Conservation (phyloP, 345 rosid species). For the Sonneratia alba region DNA sequence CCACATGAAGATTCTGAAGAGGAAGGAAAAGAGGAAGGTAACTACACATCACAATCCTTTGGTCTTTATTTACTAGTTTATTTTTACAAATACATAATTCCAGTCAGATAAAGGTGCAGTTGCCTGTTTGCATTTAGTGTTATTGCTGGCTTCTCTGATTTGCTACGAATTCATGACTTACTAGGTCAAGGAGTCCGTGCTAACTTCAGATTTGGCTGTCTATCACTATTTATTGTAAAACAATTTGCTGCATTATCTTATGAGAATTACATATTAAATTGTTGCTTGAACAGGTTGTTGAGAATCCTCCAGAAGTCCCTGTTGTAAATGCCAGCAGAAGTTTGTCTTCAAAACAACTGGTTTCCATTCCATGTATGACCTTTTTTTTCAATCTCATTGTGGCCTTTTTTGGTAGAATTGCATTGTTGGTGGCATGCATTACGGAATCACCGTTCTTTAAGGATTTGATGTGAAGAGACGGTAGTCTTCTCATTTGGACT, state of each 20-base stretch:
- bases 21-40: constrained; percentile 68
- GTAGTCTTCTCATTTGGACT: not conserved
- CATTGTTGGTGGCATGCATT: not conserved
- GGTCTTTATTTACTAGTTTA: too few species aligned
- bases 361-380: constrained; percentile 32
- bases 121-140: too few species aligned
- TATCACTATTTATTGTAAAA: not conserved
- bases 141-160: not conserved
- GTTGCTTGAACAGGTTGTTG: constrained; percentile 33
- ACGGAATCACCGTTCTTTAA: not conserved
- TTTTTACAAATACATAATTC: too few species aligned
- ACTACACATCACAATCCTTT: not conserved
- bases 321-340: constrained; percentile 24
- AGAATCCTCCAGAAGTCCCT: constrained; percentile 30
- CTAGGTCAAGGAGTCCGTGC: not conserved
- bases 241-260: not conserved
- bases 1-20: constrained; percentile 85
- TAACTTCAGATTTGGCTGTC: not conserved
- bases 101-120: too few species aligned
- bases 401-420: not conserved
- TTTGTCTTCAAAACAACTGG: constrained; percentile 27
- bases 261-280: not conserved
- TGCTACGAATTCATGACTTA: not conserved
- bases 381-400: constrained; percentile 6
- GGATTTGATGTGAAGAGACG: not conserved